Base-by-base conservation (phyloP, 176 grass and related monocot genomes). In the Oryza brachyantha region DNA sequence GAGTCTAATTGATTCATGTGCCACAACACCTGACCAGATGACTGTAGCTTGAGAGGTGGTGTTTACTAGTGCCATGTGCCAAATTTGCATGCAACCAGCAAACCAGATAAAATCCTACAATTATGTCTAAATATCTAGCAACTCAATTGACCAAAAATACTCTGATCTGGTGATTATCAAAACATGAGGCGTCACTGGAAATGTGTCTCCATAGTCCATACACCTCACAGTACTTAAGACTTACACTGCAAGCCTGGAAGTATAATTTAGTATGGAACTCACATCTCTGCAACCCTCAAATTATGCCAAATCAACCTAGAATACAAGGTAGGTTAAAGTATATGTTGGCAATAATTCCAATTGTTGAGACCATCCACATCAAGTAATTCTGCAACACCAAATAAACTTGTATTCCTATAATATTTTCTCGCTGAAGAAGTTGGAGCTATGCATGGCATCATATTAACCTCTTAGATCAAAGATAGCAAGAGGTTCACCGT, bases 391-490 rank as follows among this genome's bases (percentile, higher is more conserved):
- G 64, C 69, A 58, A 55, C 67, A 8, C 10, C 39, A 7, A 62
- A 71, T 37, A 40, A 3, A 37, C 70, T 21, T 2, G 17, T 16
- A 2, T 40, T 27, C 29, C 13, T 9, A 26, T 14, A 28, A 16
- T 55, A 48, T 59, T 31, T 5, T 70, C 39, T 52, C 17, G 2
- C 24, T 29, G 64, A 35, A 46, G 3, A 13, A 29, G 25, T 2
- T 21, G 17, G 10, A 77, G 40, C 13, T 11, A 52, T 11, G 10
- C 1, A 29, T 12, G n/a, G 4, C 39, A 46, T 27, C 21, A 64
- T 48, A 29, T 25, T 61, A 71, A 84, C 74, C 52, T 57, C 12
- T 70, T 55, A 67, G 13, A 17, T 64, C 64, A 48, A 48, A 71
- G 19, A 50, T 72, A 64, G 32, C 36, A 50, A 28, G 14, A 17